These are phyloP conservation scores for Phytophthora multivora DNA, from an alignment of 352 stramenopile genomes.

Conservation along the genomic window DNA sequence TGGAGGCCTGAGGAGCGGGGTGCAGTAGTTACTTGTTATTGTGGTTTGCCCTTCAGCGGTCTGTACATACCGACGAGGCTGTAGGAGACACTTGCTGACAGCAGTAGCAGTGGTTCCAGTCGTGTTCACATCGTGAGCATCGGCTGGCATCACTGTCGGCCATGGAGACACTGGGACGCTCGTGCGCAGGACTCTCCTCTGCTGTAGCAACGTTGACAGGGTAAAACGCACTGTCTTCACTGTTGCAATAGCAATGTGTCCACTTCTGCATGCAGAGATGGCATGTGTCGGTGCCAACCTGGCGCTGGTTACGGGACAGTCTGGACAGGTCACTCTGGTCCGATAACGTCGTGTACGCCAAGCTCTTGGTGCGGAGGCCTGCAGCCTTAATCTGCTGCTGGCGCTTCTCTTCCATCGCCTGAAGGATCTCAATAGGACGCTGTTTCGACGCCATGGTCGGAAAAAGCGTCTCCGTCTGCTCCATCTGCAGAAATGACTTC, in stretches of 20 bases:
- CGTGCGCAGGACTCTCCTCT: slow-evolving; percentile 13
- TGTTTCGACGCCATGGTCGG: slow-evolving; percentile 57
- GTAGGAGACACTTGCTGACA: slow-evolving; percentile 76
- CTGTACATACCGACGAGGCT: slow-evolving; percentile 65
- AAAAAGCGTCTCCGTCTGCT: slow-evolving; percentile 58
- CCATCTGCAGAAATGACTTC: slow-evolving; percentile 79
- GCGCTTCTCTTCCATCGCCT: slow-evolving; percentile 75
- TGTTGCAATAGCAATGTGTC: slow-evolving; percentile 90
- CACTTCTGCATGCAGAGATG: slow-evolving; percentile 82
- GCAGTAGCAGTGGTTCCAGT: slow-evolving; percentile 81
- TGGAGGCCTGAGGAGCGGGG: neutral
- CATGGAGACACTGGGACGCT: slow-evolving; percentile 46
- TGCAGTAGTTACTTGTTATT: neutral
- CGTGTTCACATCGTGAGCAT: slow-evolving; percentile 67
- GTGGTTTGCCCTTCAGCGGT: slow-evolving; percentile 37
- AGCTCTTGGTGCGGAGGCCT: slow-evolving; percentile 56
- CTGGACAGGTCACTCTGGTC: slow-evolving; percentile 46
- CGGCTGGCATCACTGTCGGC: slow-evolving; percentile 66
- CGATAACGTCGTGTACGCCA: slow-evolving; percentile 45
- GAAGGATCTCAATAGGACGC: slow-evolving; percentile 63
- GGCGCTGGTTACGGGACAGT: slow-evolving; percentile 38
- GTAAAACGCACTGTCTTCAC: slow-evolving; percentile 75
- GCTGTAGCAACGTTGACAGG: slow-evolving; percentile 35
- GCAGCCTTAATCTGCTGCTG: slow-evolving; percentile 73
- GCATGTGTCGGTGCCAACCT: slow-evolving; percentile 76